Conservation (phyloP, 2,329 filamentous ascomycete genomes). For the Aspergillus pseudoglaucus region DNA sequence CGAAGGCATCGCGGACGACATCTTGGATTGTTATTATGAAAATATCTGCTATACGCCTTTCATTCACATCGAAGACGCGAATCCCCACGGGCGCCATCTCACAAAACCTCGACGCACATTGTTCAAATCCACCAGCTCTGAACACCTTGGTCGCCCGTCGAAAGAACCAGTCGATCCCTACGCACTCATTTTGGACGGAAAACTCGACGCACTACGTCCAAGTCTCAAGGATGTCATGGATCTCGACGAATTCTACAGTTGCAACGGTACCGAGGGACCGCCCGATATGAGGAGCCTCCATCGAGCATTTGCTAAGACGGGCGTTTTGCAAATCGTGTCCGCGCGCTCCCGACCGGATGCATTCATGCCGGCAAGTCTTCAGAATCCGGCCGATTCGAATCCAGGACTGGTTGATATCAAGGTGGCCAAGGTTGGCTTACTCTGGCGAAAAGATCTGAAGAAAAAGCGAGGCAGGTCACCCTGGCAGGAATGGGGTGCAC, state of each 20-base stretch:
- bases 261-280: slow-evolving; percentile 67
- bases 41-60: slow-evolving; percentile 98
- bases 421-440: slow-evolving; percentile 85
- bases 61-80: slow-evolving; percentile 92
- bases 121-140: slow-evolving; percentile 58
- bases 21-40: slow-evolving; percentile 94
- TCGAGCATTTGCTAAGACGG: slow-evolving; percentile 83
- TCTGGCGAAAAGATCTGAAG: slow-evolving; percentile 92
- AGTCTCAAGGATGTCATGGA: slow-evolving; percentile 88
- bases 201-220: slow-evolving; percentile 73
- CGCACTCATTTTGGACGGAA: slow-evolving; percentile 84
- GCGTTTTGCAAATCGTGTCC: slow-evolving; percentile 89
- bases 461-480: slow-evolving; percentile 91
- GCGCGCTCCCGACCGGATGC: slow-evolving; percentile 88
- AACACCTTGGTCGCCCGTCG: slow-evolving; percentile 57
- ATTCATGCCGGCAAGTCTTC: slow-evolving; percentile 83
- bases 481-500: slow-evolving; percentile 98
- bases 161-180: slow-evolving; percentile 94
- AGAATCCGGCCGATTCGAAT: slow-evolving; percentile 78
- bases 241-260: slow-evolving; percentile 85
- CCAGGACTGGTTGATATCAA: slow-evolving; percentile 96
- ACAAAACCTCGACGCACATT: slow-evolving; percentile 67
- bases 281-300: slow-evolving; percentile 78
- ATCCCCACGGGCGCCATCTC: slow-evolving; percentile 61
- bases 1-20: slow-evolving; percentile 87